phyloP scores from a whole-genome alignment of 257 asterid species.

The Rauvolfia tetraphylla region DNA sequence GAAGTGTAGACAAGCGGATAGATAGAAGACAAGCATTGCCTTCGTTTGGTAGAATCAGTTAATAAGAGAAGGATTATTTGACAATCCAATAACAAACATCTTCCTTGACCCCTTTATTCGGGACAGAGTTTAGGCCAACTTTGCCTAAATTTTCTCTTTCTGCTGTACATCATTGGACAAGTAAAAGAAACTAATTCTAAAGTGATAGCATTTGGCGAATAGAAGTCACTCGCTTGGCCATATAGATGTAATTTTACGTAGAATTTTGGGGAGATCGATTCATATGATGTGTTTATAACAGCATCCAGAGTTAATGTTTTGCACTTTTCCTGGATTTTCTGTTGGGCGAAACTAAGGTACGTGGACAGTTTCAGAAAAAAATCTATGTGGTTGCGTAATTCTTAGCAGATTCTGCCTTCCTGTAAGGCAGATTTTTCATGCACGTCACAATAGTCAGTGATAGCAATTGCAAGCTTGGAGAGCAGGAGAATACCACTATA shows the following conservation, averaged over 20 bases:
- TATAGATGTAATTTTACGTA: not conserved
- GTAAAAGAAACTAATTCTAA: not conserved
- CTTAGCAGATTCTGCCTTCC: not conserved
- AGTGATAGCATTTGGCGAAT: not conserved
- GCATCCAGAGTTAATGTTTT: not conserved
- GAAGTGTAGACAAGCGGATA: not conserved
- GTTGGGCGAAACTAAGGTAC: not conserved
- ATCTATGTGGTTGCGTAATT: not conserved
- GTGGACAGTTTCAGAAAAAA: not conserved
- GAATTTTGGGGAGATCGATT: not conserved
- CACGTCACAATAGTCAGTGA: not conserved
- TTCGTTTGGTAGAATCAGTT: not conserved
- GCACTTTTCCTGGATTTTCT: not conserved
- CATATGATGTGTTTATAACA: not conserved
- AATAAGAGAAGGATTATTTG: not conserved
- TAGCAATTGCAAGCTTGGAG: conserved; percentile 1
- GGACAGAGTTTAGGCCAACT: not conserved
- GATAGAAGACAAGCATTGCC: not conserved
- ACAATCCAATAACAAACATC: too few relatives aligned
- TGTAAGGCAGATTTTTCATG: not conserved
- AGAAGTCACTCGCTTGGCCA: not conserved
- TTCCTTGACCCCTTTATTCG: not conserved
- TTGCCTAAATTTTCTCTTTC: not conserved
- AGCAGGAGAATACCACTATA: not conserved
- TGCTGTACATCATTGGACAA: not conserved